Evolutionary conservation across 495 filamentous ascomycete species (phyloP).

Genomic region (Parachaetomium inaequale): DNA sequence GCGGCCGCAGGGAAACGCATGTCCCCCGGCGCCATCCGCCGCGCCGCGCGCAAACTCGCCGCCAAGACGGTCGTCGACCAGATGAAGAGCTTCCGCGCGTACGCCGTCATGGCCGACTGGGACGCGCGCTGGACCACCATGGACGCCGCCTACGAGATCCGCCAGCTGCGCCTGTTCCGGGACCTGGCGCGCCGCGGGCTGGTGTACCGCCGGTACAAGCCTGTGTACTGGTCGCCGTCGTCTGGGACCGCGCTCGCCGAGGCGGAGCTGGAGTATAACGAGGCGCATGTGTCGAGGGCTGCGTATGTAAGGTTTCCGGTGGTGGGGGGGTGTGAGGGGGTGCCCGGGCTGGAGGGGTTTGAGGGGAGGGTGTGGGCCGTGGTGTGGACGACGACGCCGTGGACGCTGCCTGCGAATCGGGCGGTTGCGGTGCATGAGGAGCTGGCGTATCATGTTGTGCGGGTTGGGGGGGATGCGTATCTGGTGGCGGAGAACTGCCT

Average conservation of each 20-base stretch:
- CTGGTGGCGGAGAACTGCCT: constrained; percentile 63
- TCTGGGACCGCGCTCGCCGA: constrained; percentile 89
- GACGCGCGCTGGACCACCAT: constrained; percentile 87
- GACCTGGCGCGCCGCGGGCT: constrained; percentile 80
- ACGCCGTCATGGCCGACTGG: constrained; percentile 95
- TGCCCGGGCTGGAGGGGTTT: constrained; percentile 35
- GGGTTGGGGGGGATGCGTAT: constrained; percentile 49
- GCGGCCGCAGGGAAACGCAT: constrained; percentile 35
- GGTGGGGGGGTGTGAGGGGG: constrained; percentile 42
- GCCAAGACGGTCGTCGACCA: constrained; percentile 69
- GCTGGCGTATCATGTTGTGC: constrained; percentile 68
- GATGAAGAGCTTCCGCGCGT: constrained; percentile 75
- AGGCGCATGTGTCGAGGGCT: constrained; percentile 73
- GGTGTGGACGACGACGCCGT: constrained; percentile 97
- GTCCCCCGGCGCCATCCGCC: constrained; percentile 52
- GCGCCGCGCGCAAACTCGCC: constrained; percentile 71
- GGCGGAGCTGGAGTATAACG: constrained; percentile 92
- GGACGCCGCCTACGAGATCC: constrained; percentile 81
- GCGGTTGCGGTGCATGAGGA: constrained; percentile 75
- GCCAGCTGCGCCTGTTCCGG: constrained; percentile 79
- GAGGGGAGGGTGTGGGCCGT: constrained; percentile 59
- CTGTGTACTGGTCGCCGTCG: constrained; percentile 94
- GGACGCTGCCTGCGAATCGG: constrained; percentile 91
- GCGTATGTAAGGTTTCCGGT: constrained; percentile 82
- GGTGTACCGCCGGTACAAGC: constrained; percentile 84